These are phyloP conservation scores for Gloeostereum incarnatum DNA, from an alignment of 768 basidiomycete genomes.

Conservation along the genomic window DNA sequence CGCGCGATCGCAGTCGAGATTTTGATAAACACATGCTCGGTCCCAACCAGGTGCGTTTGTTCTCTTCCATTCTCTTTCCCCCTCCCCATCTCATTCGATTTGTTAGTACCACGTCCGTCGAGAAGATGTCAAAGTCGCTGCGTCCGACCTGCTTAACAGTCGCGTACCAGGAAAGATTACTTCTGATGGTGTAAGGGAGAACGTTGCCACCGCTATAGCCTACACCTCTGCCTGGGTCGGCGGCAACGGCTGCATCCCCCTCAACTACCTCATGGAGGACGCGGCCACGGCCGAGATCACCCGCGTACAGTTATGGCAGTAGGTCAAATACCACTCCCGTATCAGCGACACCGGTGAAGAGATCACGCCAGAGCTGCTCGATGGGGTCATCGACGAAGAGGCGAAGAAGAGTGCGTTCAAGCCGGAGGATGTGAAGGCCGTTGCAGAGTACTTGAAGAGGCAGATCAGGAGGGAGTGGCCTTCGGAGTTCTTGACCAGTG, in stretches of 20 bases:
- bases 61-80: not conserved
- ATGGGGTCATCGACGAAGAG: slow-evolving; percentile 52
- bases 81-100: not conserved
- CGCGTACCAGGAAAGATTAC: slow-evolving; percentile 86
- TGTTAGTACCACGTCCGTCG: slow-evolving; percentile 86
- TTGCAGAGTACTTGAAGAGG: slow-evolving; percentile 67
- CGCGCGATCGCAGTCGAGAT: slow-evolving; percentile 83
- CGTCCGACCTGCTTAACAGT: slow-evolving; percentile 77
- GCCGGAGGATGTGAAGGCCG: slow-evolving; percentile 63
- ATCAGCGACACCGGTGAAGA: slow-evolving; percentile 58
- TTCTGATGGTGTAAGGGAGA: slow-evolving; percentile 75
- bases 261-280: slow-evolving; percentile 96
- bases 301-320: slow-evolving; percentile 97
- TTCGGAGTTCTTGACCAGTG: slow-evolving; percentile 93
- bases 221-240: slow-evolving; percentile 95
- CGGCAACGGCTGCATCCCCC: slow-evolving; percentile 95
- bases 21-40: slow-evolving; percentile 96
- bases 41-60: slow-evolving; percentile 72
- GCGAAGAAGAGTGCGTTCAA: slow-evolving; percentile 59
- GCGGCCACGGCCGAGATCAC: slow-evolving; percentile 99
- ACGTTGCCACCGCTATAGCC: slow-evolving; percentile 80
- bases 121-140: slow-evolving; percentile 83
- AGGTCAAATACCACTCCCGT: slow-evolving; percentile 75
- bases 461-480: slow-evolving; percentile 81
- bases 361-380: slow-evolving; percentile 63